Evolutionary conservation across 306 rosid genomes (phyloP).

Genomic region (Astragalus membranaceus): DNA sequence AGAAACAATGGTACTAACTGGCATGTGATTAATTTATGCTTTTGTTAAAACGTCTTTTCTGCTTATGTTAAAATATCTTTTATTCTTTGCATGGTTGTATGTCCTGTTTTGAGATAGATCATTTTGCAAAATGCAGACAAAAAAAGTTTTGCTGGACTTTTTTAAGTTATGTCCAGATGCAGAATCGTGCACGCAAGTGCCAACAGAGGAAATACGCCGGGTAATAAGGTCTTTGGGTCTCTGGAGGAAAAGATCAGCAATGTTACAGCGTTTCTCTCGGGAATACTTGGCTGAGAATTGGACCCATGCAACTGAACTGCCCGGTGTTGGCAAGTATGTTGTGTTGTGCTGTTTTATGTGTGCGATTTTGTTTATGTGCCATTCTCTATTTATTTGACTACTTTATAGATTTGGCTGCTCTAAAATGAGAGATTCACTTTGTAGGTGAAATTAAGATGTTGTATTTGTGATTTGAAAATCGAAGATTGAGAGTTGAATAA

Average conservation of each 20-base stretch:
- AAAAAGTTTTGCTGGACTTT: slow-evolving; percentile 24
- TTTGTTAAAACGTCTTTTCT: too few species aligned
- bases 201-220: slow-evolving; percentile 33
- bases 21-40: not conserved
- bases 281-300: slow-evolving; percentile 53
- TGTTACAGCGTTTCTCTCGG: slow-evolving; percentile 45
- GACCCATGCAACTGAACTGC: slow-evolving; percentile 71
- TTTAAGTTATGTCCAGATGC: slow-evolving; percentile 68
- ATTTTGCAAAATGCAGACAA: slow-evolving; percentile 36
- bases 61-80: too few species aligned
- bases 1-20: not conserved
- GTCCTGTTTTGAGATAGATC: not conserved
- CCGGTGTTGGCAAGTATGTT: slow-evolving; percentile 71
- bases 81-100: not conserved
- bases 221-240: slow-evolving; percentile 46
- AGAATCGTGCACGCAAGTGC: slow-evolving; percentile 41
- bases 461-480: not conserved
- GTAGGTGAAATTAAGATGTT: not conserved
- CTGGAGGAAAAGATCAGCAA: slow-evolving; percentile 40
- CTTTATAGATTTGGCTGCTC: too few species aligned
- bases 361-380: not conserved
- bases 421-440: not conserved
- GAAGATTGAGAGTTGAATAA: not conserved
- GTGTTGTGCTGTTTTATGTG: not conserved
- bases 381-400: not conserved